Conservation (phyloP, 176 grass and related monocot species). For the Raddia guianensis region DNA sequence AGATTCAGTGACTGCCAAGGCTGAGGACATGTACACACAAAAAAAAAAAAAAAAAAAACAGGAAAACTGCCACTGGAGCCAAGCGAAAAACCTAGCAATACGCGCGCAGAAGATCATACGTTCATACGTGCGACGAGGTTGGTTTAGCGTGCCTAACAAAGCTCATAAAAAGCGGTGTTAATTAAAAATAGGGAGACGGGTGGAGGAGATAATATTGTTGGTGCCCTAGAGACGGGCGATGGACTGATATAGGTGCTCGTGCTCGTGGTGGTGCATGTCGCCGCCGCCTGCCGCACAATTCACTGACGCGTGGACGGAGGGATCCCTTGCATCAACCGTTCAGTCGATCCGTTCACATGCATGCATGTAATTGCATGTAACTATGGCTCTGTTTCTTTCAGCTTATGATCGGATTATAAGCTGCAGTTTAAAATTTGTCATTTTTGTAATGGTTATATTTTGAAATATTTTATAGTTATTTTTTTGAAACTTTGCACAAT, state of each 20-base stretch:
- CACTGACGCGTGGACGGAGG: slow-evolving; percentile 44
- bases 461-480: no score
- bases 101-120: slow-evolving; percentile 25
- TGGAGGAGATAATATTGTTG: slow-evolving; percentile 61
- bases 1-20: background rate
- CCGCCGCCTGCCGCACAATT: slow-evolving; percentile 43
- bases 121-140: background rate
- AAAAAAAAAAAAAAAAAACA: background rate
- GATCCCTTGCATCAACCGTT: background rate
- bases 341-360: background rate
- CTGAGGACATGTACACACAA: background rate
- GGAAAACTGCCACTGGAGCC: background rate
- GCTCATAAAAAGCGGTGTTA: slow-evolving; percentile 36
- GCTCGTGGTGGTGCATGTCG: background rate
- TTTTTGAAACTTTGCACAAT: no score
- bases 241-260: background rate
- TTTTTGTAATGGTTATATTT: no score
- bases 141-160: slow-evolving; percentile 44
- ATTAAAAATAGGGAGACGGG: slow-evolving; percentile 21
- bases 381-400: no score
- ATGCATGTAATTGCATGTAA: no score
- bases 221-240: slow-evolving; percentile 34
- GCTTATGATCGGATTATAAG: no score
- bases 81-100: no score
- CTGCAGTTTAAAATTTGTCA: no score